A percentile compares a stretch with the other conserved stretches of the same genome.
Evolutionary conservation across 2,329 filamentous ascomycete genomes (phyloP).

Genomic region (Phyllosticta citribraziliensis): DNA sequence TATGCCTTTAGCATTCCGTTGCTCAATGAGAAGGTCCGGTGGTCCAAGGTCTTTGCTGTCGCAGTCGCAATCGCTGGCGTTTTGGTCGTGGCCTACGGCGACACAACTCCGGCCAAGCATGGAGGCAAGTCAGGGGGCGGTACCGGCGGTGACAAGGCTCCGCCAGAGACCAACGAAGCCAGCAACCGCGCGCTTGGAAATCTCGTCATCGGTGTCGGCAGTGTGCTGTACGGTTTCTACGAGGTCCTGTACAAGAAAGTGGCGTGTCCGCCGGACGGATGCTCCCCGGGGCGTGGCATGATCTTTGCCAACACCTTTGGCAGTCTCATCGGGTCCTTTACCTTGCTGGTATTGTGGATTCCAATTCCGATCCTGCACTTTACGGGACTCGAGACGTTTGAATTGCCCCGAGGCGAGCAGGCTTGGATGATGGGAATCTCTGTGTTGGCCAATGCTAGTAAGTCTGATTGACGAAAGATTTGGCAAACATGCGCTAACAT

Average conservation of each 20-base stretch:
- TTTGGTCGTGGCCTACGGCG: constrained; percentile 90
- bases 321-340: constrained; percentile 77
- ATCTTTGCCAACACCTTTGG: constrained; percentile 93
- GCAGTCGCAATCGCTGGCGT: constrained; percentile 81
- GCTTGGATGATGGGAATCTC: constrained; percentile 72
- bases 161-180: constrained; percentile 40
- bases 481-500: background rate
- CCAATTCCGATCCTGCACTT: constrained; percentile 77
- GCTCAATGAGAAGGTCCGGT: constrained; percentile 70
- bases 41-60: constrained; percentile 81
- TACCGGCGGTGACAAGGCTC: constrained; percentile 36
- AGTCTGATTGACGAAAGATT: constrained; percentile 20
- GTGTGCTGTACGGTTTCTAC: constrained; percentile 90
- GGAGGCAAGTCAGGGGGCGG: constrained; percentile 47
- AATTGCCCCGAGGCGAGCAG: constrained; percentile 65
- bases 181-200: constrained; percentile 72
- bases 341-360: constrained; percentile 79
- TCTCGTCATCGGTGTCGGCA: constrained; percentile 81
- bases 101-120: constrained; percentile 46
- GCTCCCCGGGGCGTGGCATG: constrained; percentile 75
- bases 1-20: constrained; percentile 93
- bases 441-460: constrained; percentile 74
- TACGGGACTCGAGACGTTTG: constrained; percentile 71
- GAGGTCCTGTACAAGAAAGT: constrained; percentile 93
- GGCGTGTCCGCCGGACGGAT: constrained; percentile 87